A percentile compares a stretch with the other conserved stretches of the same genome.
Conservation (phyloP, 257 asterid genomes). For the Striga asiatica region DNA sequence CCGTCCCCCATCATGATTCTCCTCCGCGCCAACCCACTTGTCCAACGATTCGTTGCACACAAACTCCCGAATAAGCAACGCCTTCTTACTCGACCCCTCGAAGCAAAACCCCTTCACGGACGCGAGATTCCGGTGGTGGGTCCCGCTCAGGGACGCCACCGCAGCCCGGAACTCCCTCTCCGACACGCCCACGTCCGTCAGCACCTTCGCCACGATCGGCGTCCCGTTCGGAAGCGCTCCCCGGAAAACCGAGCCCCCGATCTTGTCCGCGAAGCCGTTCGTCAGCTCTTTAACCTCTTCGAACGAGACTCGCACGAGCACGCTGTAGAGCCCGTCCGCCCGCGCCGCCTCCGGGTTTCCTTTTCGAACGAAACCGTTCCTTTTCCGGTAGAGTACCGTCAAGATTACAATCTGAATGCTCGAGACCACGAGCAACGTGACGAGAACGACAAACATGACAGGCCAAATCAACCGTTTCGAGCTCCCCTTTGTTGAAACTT, state of each 20-base stretch:
- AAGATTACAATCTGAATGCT: slow-evolving; percentile 30
- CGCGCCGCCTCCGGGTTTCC: slow-evolving; percentile 46
- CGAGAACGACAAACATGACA: slow-evolving; percentile 29
- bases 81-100: slow-evolving; percentile 35
- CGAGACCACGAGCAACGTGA: slow-evolving; percentile 29
- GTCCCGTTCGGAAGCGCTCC: slow-evolving; percentile 42
- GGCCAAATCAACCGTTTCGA: slow-evolving; percentile 26
- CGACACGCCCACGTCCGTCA: slow-evolving; percentile 29
- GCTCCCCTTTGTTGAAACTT: slow-evolving; percentile 16
- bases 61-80: too few relatives aligned
- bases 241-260: slow-evolving; percentile 38
- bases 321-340: slow-evolving; percentile 44
- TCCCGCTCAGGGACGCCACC: slow-evolving; percentile 43
- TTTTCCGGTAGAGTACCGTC: slow-evolving; percentile 27
- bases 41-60: slow-evolving; percentile 46
- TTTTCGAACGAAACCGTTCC: slow-evolving; percentile 21
- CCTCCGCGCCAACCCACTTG: slow-evolving; percentile 32
- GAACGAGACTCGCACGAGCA: slow-evolving; percentile 31
- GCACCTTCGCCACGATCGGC: slow-evolving; percentile 33
- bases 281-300: slow-evolving; percentile 50
- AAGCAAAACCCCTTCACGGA: slow-evolving; percentile 54
- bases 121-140: slow-evolving; percentile 47
- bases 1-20: slow-evolving; percentile 5
- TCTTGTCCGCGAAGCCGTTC: slow-evolving; percentile 23
- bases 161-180: slow-evolving; percentile 56